A percentile compares a stretch with the other conserved stretches of the same genome.
These are phyloP conservation scores for Collybiopsis luxurians DNA, from an alignment of 768 basidiomycete genomes.

Conservation along the genomic window DNA sequence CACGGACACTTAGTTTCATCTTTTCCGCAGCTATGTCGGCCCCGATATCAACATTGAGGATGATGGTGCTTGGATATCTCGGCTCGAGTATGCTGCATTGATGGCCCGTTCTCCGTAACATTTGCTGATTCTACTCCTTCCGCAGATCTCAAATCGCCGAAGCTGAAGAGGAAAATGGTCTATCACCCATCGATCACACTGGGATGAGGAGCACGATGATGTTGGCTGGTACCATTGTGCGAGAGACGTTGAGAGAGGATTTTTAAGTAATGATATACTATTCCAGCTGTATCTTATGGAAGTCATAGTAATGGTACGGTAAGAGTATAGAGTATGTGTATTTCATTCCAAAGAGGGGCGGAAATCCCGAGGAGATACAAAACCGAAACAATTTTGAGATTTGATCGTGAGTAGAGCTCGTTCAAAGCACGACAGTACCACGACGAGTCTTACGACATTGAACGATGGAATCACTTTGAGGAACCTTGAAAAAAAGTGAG, in stretches of 20 bases:
- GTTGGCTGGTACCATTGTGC: constrained; percentile 30
- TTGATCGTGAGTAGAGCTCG: too few species aligned
- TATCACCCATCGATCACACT: constrained; percentile 13
- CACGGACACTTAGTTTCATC: neutral
- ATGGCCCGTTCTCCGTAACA: neutral
- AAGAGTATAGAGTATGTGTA: neutral
- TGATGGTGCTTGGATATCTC: constrained; percentile 47
- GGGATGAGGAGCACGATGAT: constrained; percentile 10
- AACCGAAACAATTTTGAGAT: too few species aligned
- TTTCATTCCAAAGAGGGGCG: neutral
- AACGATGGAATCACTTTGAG: too few species aligned
- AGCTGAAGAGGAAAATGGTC: constrained; percentile 29
- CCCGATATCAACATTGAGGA: constrained; percentile 40
- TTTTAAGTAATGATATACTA: neutral
- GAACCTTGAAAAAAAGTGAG: too few species aligned
- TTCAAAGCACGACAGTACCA: too few species aligned
- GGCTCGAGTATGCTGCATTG: constrained; percentile 37
- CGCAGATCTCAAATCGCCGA: constrained; percentile 11
- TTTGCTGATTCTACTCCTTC: constrained; percentile 20
- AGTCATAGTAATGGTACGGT: neutral
- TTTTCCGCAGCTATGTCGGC: constrained; percentile 36
- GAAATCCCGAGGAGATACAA: neutral
- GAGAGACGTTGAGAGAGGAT: constrained; percentile 29
- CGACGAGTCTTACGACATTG: too few species aligned
- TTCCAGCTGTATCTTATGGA: too few species aligned